Conservation (phyloP, 1,284 basidiomycete genomes). For the Calocybe gambosa region DNA sequence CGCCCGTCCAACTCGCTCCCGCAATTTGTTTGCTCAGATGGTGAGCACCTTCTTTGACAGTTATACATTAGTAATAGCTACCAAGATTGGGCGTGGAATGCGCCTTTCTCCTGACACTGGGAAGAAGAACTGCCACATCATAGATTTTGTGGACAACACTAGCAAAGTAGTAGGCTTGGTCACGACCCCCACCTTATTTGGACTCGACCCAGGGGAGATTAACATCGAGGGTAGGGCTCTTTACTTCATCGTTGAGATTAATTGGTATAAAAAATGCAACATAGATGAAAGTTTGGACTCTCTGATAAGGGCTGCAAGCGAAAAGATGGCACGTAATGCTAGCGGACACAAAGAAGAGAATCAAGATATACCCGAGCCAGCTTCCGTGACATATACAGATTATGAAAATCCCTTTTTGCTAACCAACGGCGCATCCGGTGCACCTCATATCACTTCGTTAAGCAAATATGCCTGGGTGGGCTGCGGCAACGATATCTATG, state of each 20-base stretch:
- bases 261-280: not conserved
- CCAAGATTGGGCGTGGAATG: slow-evolving; percentile 88
- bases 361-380: slow-evolving; percentile 44
- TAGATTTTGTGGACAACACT: slow-evolving; percentile 87
- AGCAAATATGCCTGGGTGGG: slow-evolving; percentile 74
- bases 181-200: slow-evolving; percentile 82
- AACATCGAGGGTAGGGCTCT: slow-evolving; percentile 46
- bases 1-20: slow-evolving; percentile 81
- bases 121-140: slow-evolving; percentile 83
- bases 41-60: slow-evolving; percentile 33
- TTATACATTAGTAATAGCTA: not conserved
- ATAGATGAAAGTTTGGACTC: slow-evolving; percentile 47
- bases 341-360: not conserved
- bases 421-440: slow-evolving; percentile 44
- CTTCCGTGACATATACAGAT: slow-evolving; percentile 73
- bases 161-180: slow-evolving; percentile 68
- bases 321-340: slow-evolving; percentile 18
- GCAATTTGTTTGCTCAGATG: slow-evolving; percentile 93
- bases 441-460: slow-evolving; percentile 45
- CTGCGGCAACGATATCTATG: slow-evolving; percentile 69
- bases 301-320: slow-evolving; percentile 36
- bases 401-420: slow-evolving; percentile 75
- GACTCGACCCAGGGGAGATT: slow-evolving; percentile 70
- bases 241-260: not conserved
- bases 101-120: slow-evolving; percentile 76